A percentile compares a stretch with the other conserved stretches of the same genome.
Evolutionary conservation across 257 asterid species (phyloP).

Genomic region (Solanum tarijense): DNA sequence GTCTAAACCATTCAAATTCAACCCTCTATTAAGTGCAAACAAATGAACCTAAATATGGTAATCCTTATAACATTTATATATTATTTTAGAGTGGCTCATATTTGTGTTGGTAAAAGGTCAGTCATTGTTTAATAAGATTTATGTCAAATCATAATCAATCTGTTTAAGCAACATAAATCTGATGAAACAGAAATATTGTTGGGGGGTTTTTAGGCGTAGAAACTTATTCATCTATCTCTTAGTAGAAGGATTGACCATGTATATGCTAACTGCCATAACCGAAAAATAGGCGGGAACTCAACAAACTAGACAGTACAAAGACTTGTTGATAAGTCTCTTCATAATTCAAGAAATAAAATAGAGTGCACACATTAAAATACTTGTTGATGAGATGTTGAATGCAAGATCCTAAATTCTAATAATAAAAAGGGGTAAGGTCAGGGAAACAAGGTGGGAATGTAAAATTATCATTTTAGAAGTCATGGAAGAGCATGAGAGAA

Average conservation of each 20-base stretch:
- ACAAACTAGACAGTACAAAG: background rate
- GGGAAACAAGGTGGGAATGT: background rate
- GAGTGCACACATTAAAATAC: background rate
- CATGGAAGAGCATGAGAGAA: conserved; percentile 52
- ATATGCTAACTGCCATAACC: background rate
- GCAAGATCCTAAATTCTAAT: background rate
- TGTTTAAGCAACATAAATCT: background rate
- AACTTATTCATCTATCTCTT: background rate
- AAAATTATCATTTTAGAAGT: conserved; percentile 19
- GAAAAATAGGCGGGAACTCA: background rate
- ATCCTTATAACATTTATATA: too few species aligned
- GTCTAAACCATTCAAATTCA: too few species aligned
- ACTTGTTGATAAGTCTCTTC: background rate
- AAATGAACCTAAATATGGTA: too few species aligned
- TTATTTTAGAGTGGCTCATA: background rate
- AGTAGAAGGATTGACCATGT: background rate
- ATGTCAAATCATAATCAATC: background rate
- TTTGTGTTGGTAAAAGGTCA: background rate
- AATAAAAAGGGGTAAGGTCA: background rate
- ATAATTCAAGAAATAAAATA: background rate
- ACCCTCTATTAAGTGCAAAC: too few species aligned
- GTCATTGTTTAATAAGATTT: background rate
- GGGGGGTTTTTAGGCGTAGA: background rate
- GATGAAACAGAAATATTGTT: background rate
- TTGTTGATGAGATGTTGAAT: background rate